Evolutionary conservation across 176 grass and related monocot species (phyloP), one percentile per base, ranked within the genome.

Genomic region (Hyparrhenia diplandra): DNA sequence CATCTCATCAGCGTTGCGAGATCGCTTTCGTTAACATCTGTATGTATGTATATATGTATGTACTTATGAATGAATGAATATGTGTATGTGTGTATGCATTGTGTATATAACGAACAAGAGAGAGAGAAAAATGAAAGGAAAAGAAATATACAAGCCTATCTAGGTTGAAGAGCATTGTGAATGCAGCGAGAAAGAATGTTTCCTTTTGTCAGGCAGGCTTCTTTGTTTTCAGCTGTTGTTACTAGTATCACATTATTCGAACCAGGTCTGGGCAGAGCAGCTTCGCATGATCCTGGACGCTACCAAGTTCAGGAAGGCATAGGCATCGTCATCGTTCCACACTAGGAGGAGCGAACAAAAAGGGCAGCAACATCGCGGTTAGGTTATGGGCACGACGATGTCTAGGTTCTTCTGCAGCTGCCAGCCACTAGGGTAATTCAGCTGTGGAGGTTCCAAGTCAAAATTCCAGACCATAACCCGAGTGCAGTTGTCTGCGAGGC

Each of bases 391-490:
- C 71, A 86, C 54, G 24, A 94, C 46, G 8, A 82, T 81, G 51
- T 92, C 80, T 62, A 92, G 74, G 85, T 87, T 98, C 78, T 70
- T 92, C 88, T 84, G 64, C 75, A 98, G 75, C 60, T 80, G 51
- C 95, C 90, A 98, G 61, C 92, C 82, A 29, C 40, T 84, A 13
- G 95, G 95, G 68, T 93, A 86, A 65, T 84, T 73, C 27, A 91
- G 81, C 47, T 82, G 52, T 39, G 78, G 90, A 62, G 86, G 90
- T 70, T 95, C 92, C 71, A 95, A 46, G 37, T 83, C 64, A 4
- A 89, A 87, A 77, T 86, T 88, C 95, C 95, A 98, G 64, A 81
- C 90, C 92, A 98, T 89, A 79, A 98, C 83, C 61, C 67, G 85
- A 4, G 82, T 94, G 87, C 95, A 98, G 46, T 93, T 98, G 20